These are phyloP conservation scores for Dactylellina haptotyla DNA, from an alignment of 2,329 filamentous ascomycete genomes.

Conservation along the genomic window DNA sequence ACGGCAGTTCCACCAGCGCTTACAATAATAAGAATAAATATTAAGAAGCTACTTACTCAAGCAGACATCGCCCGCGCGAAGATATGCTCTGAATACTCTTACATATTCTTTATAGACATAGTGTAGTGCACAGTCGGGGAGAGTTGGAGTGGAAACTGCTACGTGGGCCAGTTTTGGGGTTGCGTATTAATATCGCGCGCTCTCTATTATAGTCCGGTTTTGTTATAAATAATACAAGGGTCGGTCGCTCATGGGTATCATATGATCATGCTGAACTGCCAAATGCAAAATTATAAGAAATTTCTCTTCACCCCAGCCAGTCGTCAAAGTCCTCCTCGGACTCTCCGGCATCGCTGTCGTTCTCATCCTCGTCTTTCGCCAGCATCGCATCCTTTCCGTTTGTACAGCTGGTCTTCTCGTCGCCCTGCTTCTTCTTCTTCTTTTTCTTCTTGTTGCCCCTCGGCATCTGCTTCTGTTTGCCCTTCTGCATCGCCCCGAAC, in stretches of 20 bases:
- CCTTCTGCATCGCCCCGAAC: constrained; percentile 32
- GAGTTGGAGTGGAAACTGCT: too few relatives aligned
- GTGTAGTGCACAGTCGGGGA: too few relatives aligned
- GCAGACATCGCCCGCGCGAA: too few relatives aligned
- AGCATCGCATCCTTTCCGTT: constrained; percentile 39
- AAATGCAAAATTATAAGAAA: neutral
- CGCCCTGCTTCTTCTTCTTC: constrained; percentile 40
- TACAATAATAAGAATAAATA: neutral
- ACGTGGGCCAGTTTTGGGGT: neutral
- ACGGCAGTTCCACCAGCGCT: too few relatives aligned
- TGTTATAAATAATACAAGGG: constrained; percentile 15
- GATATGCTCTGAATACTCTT: too few relatives aligned
- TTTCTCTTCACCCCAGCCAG: constrained; percentile 34
- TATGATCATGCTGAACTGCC: constrained; percentile 9
- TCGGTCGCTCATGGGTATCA: constrained; percentile 37
- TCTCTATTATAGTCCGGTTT: neutral
- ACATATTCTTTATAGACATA: too few relatives aligned
- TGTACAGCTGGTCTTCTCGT: constrained; percentile 23
- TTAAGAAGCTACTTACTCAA: neutral
- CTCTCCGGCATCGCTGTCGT: constrained; percentile 7
- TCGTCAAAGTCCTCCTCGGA: constrained; percentile 46
- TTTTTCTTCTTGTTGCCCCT: constrained; percentile 49
- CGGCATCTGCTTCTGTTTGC: constrained; percentile 52
- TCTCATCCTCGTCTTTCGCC: constrained; percentile 25
- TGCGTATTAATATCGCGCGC: neutral